These are phyloP conservation scores for Quercus suber DNA, from an alignment of 306 rosid genomes.

Conservation along the genomic window DNA sequence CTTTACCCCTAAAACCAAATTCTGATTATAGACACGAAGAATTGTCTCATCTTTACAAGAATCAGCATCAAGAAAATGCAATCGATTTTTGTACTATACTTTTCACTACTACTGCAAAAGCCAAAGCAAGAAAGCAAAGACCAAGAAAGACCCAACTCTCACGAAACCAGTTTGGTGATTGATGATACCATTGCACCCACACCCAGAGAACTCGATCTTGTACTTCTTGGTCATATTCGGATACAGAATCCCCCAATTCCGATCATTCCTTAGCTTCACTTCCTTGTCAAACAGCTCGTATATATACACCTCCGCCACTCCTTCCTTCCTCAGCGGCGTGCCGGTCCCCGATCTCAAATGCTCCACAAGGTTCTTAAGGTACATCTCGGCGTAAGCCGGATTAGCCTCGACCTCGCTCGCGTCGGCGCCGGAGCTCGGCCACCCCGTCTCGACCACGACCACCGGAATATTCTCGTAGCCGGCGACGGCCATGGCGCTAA, in stretches of 20 bases:
- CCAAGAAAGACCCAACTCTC: slow-evolving; percentile 2
- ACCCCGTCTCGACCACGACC: slow-evolving; percentile 78
- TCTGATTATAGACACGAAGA: not conserved
- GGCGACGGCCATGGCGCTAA: slow-evolving; percentile 55
- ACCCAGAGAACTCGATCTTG: slow-evolving; percentile 51
- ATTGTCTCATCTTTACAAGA: not conserved
- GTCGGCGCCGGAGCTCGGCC: slow-evolving; percentile 61
- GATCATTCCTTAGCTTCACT: slow-evolving; percentile 16
- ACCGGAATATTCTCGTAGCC: slow-evolving; percentile 62
- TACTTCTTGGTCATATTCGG: slow-evolving; percentile 68
- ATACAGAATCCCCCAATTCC: slow-evolving; percentile 72
- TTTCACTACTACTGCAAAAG: not conserved
- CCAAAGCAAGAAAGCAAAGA: slow-evolving; percentile 13
- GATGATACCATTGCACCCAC: not conserved
- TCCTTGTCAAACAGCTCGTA: slow-evolving; percentile 71
- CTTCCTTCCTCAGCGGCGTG: slow-evolving; percentile 69
- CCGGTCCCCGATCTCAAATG: slow-evolving; percentile 65
- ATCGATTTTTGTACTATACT: no score
- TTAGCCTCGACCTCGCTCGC: slow-evolving; percentile 61
- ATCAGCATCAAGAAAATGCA: not conserved
- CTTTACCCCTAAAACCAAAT: not conserved
- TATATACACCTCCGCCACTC: slow-evolving; percentile 50
- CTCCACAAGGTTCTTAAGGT: slow-evolving; percentile 55
- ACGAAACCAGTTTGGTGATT: not conserved
- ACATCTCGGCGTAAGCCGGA: slow-evolving; percentile 62